Conservation (phyloP, 345 rosid species). For the Eutrema heterophyllum region DNA sequence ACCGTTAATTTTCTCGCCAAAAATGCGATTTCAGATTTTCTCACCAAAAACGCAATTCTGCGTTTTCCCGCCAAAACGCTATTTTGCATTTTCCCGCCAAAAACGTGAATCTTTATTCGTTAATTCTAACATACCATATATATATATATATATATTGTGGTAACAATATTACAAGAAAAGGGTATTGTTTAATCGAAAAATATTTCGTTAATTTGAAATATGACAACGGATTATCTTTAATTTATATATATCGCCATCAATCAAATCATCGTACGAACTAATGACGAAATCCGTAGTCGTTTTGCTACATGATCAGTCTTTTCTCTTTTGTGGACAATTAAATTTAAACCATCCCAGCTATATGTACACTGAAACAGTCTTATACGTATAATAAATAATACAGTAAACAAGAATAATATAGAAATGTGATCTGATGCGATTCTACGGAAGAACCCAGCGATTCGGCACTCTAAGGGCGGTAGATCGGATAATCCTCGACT, state of each 20-base stretch:
- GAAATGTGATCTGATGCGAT: constrained; percentile 11
- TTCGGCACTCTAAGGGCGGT: too few species aligned
- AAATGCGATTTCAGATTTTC: too few species aligned
- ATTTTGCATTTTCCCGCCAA: too few species aligned
- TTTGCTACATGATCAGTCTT: not conserved
- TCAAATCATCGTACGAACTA: not conserved
- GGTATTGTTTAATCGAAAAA: not conserved
- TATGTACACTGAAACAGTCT: not conserved
- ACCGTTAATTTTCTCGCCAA: too few species aligned
- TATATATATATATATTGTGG: too few species aligned
- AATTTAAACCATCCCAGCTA: not conserved
- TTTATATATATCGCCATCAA: not conserved
- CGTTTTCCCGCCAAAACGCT: too few species aligned
- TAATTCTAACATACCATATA: too few species aligned
- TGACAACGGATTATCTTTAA: not conserved
- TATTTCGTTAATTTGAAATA: not conserved
- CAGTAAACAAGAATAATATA: not conserved
- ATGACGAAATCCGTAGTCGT: not conserved
- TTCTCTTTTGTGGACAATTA: not conserved
- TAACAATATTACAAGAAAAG: not conserved
- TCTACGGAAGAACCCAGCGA: too few species aligned
- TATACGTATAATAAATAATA: not conserved
- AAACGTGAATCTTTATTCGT: too few species aligned
- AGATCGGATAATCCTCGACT: too few species aligned
- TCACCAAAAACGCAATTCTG: too few species aligned